These are phyloP conservation scores for Solanum hybrid DNA, from an alignment of 305 asterid genomes.

Conservation along the genomic window DNA sequence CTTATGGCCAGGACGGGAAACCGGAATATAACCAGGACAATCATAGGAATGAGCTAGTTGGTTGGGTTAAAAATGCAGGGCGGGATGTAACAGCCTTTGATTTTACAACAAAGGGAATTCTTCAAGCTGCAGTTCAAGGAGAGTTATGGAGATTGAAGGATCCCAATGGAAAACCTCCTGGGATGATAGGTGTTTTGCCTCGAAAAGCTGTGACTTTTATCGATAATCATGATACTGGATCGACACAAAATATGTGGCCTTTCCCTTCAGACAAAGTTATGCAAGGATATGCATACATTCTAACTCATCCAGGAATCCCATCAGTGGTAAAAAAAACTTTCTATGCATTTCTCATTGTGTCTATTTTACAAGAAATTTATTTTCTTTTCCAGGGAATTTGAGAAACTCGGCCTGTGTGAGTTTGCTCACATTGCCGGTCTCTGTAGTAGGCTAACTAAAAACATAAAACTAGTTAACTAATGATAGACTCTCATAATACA, in stretches of 20 bases:
- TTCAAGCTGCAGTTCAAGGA: constrained; percentile 69
- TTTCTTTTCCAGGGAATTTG: not conserved
- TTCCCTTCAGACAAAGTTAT: constrained; percentile 69
- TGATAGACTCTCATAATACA: not conserved
- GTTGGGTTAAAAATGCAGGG: constrained; percentile 40
- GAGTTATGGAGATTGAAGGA: constrained; percentile 69
- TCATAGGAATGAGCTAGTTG: constrained; percentile 42
- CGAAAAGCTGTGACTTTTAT: constrained; percentile 63
- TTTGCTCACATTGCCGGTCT: not conserved
- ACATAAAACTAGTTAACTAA: not conserved
- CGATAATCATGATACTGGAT: constrained; percentile 83
- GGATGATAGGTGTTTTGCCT: constrained; percentile 60
- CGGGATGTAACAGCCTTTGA: constrained; percentile 54
- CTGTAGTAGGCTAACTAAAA: not conserved
- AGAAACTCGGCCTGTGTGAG: not conserved
- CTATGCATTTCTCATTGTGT: no score
- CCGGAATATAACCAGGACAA: constrained; percentile 33
- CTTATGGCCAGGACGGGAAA: not conserved
- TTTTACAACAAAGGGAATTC: constrained; percentile 73
- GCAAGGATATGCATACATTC: constrained; percentile 78
- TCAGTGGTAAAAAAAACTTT: constrained; percentile 25
- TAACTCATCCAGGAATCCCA: constrained; percentile 82
- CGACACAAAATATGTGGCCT: constrained; percentile 61
- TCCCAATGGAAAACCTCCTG: constrained; percentile 48
- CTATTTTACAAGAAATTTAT: not conserved